Conservation (phyloP, 345 rosid species). For the Brassica cretica region DNA sequence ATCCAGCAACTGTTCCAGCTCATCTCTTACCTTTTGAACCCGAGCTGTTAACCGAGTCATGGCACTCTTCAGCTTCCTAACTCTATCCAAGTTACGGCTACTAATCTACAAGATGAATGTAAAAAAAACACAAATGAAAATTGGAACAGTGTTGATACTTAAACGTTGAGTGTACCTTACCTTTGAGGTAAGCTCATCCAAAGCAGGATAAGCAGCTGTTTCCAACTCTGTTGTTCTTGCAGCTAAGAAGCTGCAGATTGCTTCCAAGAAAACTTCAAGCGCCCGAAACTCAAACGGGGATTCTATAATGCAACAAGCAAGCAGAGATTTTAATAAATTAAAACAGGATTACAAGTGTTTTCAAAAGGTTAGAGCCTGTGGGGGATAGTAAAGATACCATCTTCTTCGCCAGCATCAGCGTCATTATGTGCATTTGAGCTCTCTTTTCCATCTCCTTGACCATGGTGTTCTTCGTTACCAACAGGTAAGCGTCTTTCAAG, state of each 20-base stretch:
- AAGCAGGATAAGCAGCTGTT: constrained; percentile 91
- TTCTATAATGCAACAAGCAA: constrained; percentile 50
- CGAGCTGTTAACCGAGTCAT: constrained; percentile 97
- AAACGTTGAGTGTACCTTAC: constrained; percentile 31
- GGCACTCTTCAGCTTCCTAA: constrained; percentile 92
- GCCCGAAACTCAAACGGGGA: constrained; percentile 89
- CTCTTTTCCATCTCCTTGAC: constrained; percentile 57
- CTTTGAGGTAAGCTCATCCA: constrained; percentile 92
- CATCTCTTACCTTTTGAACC: constrained; percentile 94
- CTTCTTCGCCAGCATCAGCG: constrained; percentile 77
- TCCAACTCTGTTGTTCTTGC: constrained; percentile 88
- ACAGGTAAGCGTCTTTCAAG: constrained; percentile 76
- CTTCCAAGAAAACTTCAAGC: constrained; percentile 90
- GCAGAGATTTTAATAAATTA: constrained; percentile 15
- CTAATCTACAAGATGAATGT: constrained; percentile 58
- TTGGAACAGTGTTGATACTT: not conserved
- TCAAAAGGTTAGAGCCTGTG: not conserved
- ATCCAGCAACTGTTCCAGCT: constrained; percentile 88
- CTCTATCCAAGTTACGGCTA: constrained; percentile 96
- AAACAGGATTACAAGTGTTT: not conserved
- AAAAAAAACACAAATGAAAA: not conserved
- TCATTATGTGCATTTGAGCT: constrained; percentile 50
- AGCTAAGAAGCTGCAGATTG: constrained; percentile 87
- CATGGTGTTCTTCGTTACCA: constrained; percentile 37
- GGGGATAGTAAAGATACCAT: constrained; percentile 53